Conservation (phyloP, 2,329 filamentous ascomycete species). For the Penicillium verrucosum region DNA sequence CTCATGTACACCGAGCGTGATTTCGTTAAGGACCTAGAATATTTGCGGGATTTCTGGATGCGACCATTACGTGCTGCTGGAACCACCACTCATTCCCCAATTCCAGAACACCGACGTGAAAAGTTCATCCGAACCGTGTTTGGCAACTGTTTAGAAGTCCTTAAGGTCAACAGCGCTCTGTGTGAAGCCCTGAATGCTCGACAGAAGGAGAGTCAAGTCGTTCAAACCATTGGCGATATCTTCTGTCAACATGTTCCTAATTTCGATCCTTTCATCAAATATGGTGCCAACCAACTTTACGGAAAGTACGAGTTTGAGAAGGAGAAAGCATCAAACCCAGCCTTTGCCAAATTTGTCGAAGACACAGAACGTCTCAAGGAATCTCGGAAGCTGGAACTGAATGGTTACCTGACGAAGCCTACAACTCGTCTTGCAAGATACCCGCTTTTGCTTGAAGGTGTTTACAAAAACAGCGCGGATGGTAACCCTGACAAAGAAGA, state of each 20-base stretch:
- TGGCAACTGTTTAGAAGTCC: slow-evolving; percentile 91
- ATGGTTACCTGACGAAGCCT: slow-evolving; percentile 96
- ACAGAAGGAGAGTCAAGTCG: slow-evolving; percentile 86
- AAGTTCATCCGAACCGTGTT: slow-evolving; percentile 93
- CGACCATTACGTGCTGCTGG: slow-evolving; percentile 75
- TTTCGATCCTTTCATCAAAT: slow-evolving; percentile 94
- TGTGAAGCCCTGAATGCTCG: slow-evolving; percentile 83
- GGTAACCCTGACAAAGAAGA: slow-evolving; percentile 87
- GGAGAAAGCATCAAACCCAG: slow-evolving; percentile 80
- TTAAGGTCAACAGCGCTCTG: slow-evolving; percentile 84
- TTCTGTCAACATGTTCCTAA: slow-evolving; percentile 88
- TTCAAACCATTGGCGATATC: slow-evolving; percentile 86
- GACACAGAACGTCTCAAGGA: slow-evolving; percentile 95
- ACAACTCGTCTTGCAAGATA: slow-evolving; percentile 94
- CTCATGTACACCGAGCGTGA: slow-evolving; percentile 98
- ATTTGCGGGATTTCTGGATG: slow-evolving; percentile 98
- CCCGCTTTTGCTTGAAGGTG: slow-evolving; percentile 84
- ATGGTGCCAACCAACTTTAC: slow-evolving; percentile 92
- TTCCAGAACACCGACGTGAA: slow-evolving; percentile 81
- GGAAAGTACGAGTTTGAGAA: slow-evolving; percentile 98
- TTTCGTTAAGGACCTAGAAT: slow-evolving; percentile 98
- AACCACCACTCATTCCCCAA: slow-evolving; percentile 66
- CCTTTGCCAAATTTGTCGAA: slow-evolving; percentile 88
- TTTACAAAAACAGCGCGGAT: slow-evolving; percentile 86
- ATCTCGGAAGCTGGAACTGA: slow-evolving; percentile 91